Percentiles rank a stretch among this genome's conserved stretches.
Evolutionary conservation across 2,329 filamentous ascomycete species (phyloP).

Genomic region (Aspergillus sergii): DNA sequence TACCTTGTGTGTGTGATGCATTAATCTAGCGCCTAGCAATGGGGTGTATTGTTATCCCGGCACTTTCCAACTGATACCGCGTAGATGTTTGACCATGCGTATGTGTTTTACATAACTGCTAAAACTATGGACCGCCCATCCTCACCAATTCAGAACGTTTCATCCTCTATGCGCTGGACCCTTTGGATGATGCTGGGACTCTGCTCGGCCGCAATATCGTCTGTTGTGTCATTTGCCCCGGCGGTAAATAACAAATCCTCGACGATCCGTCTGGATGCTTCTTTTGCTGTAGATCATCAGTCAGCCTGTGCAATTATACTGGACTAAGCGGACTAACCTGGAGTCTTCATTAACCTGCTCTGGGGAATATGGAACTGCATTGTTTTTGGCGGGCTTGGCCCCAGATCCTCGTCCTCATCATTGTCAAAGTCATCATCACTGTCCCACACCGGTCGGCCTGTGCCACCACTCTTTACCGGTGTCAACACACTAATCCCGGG

Average conservation of each 20-base stretch:
- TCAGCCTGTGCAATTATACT: not conserved
- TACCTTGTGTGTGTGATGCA: not conserved
- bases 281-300: constrained; percentile 41
- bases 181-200: constrained; percentile 51
- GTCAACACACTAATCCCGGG: constrained; percentile 87
- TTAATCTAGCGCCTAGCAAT: not conserved
- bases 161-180: constrained; percentile 46
- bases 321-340: constrained; percentile 37
- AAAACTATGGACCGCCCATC: not conserved
- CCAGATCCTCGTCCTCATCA: constrained; percentile 61
- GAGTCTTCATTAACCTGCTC: constrained; percentile 52
- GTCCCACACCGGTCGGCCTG: constrained; percentile 63
- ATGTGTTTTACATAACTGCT: not conserved
- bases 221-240: constrained; percentile 44
- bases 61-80: not conserved
- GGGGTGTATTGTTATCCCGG: not conserved
- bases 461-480: constrained; percentile 53
- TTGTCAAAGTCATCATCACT: constrained; percentile 67
- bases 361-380: constrained; percentile 57
- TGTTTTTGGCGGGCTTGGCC: constrained; percentile 84
- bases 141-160: constrained; percentile 43
- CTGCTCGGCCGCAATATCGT: constrained; percentile 41
- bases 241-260: constrained; percentile 51
- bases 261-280: constrained; percentile 54
- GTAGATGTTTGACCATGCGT: not conserved